Evolutionary conservation across 371 early-diverging fungal species (phyloP).

Genomic region (Mucor sp.): DNA sequence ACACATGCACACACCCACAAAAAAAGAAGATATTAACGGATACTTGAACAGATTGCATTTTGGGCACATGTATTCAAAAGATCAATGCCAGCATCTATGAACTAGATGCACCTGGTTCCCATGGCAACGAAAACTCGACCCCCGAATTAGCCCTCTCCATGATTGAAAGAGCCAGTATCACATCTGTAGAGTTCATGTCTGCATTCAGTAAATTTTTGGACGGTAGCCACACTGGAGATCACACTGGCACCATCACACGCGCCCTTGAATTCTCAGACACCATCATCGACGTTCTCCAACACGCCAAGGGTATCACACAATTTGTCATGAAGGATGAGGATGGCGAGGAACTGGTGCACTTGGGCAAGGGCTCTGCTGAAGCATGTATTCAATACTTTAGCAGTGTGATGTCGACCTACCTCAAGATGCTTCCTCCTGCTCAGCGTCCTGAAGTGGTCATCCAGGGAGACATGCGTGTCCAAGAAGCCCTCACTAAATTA

Average conservation of each 20-base stretch:
- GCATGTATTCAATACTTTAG: slow-evolving; percentile 77
- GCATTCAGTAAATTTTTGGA: slow-evolving; percentile 76
- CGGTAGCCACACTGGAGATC: slow-evolving; percentile 75
- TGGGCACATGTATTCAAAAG: slow-evolving; percentile 84
- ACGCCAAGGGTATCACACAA: slow-evolving; percentile 89
- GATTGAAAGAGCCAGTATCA: slow-evolving; percentile 83
- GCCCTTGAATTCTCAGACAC: slow-evolving; percentile 85
- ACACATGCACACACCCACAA: no score
- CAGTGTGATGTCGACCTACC: slow-evolving; percentile 78
- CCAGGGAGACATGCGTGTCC: slow-evolving; percentile 75
- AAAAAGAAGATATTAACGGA: no score
- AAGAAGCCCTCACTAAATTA: slow-evolving; percentile 71
- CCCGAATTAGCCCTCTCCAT: slow-evolving; percentile 91
- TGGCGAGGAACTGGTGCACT: slow-evolving; percentile 75
- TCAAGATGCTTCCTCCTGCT: slow-evolving; percentile 70
- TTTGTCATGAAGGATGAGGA: slow-evolving; percentile 80
- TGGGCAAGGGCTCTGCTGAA: slow-evolving; percentile 70
- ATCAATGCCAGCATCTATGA: slow-evolving; percentile 88
- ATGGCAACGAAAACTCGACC: slow-evolving; percentile 87
- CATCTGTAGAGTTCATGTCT: slow-evolving; percentile 79
- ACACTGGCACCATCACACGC: slow-evolving; percentile 84
- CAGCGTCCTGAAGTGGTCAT: slow-evolving; percentile 75
- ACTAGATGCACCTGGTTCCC: slow-evolving; percentile 76
- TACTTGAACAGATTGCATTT: slow-evolving; percentile 71
- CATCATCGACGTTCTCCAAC: slow-evolving; percentile 79